Base-by-base conservation (phyloP, 1,284 basidiomycete species). In the Pseudomicrostroma phylloplanum region DNA sequence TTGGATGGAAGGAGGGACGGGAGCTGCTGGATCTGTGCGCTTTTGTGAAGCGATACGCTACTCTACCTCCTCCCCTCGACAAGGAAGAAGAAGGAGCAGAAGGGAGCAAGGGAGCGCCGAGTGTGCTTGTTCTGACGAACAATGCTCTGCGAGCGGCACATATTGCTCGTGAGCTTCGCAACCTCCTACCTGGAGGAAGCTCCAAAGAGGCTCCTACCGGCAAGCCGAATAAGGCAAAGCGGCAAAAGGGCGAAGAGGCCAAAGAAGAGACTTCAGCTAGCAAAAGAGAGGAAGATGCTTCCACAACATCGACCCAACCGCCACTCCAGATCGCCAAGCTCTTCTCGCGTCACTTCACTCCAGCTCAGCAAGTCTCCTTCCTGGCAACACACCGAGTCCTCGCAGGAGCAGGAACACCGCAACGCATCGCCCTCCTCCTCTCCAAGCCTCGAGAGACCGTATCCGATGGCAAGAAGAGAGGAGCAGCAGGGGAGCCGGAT, bases 291-390 rank as follows among this genome's bases (percentile, higher is more conserved):
- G n/a, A n/a, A 48, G n/a, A 21, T 25, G 25, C 51, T 19, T 15
- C 21, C 17, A 13, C 51, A 19, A 9, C 30, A 36, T 36, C 30
- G 9, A 36, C 30, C 9, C 30, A 36, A 36, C 21, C 6, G 17
- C 21, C 51, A 2, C 51, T 54, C 21, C 51, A 54, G 17, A 54
- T 54, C 21, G 51, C 51, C 17, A 54, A 54, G 25, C 51, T 54
- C 51, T 54, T 54, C 51, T 21, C 51, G 13, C 51, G 51, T 13
- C 51, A 54, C 13, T 54, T 54, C 51, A 23, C 17, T 25, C 21
- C 25, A 54, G n/a, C 51, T 13, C 17, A 54, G 21, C 51, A 54
- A 26, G 25, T 26, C 17, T 19, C n/a, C 51, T 54, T 54, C 13
- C 51, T 54, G 21, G n/a, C 17, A 21, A 13, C 51, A 15, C n/a